Evolutionary conservation across 345 rosid genomes (phyloP), one percentile per base, ranked within the genome.

Genomic region (Cardiospermum halicacabum): DNA sequence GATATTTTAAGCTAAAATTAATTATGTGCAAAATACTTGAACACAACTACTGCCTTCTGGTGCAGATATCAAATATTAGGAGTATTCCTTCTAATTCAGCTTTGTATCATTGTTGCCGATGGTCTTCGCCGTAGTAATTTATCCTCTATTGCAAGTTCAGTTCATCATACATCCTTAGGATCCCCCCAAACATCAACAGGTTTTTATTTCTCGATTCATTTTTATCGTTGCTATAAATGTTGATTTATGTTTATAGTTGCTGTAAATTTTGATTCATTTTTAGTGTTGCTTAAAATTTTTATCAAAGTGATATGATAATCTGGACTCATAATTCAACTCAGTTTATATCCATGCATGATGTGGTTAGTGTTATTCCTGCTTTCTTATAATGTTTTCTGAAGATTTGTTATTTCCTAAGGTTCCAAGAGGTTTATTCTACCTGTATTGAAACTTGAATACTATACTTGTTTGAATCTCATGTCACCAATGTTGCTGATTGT

Each of bases 61-160:
- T 42, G 70, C 85, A 91, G 97, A 75, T 91, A 94, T 77, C 97
- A 94, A 73, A 85, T 89, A 67, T 78, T 94, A 36, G 99, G 99
- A 28, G 77, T 91, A 24, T 94, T 94, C 77, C 96, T 91, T 68
- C 76, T 94, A 69, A 79, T 94, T 77, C 99, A 91, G 77, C 81
- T 94, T 58, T 94, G 96, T 72, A 73, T 90, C 71, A 81, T 91
- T 78, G 96, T 96, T 65, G 88, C 95, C 67, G 97, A 94, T 71
- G 85, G 85, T 53, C 75, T 94, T 43, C 85, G 96, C 18, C 81
- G 92, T 59, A 85, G 87, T 82, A 91, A 87, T 76, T 70, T 94
- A 34, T 84, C 95, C 27, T 87, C 99, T 68, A 85, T 91, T 72
- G 74, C 97, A 39, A 87, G 82, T 80, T 83, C 99, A 60, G 78